Conservation (phyloP, 805 yeast species). For the Sugiyamaella floridensis region DNA sequence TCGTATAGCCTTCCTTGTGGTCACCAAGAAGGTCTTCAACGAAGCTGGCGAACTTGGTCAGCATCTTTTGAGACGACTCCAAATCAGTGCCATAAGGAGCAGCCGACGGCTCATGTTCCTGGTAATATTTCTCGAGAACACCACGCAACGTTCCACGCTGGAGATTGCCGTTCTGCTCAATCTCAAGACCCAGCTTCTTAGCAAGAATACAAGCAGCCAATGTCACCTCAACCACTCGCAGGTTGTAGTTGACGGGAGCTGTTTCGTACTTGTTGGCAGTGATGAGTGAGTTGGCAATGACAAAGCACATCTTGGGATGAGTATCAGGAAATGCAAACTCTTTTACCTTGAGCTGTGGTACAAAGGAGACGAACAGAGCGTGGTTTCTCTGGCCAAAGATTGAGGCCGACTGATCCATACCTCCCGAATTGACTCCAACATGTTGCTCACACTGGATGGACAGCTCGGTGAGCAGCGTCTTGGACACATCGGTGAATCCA, state of each 20-base stretch:
- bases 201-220: conserved; percentile 60
- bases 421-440: conserved; percentile 72
- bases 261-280: conserved; percentile 62
- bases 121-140: conserved; percentile 47
- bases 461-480: conserved; percentile 48
- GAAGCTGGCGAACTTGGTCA: conserved; percentile 37
- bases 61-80: conserved; percentile 36
- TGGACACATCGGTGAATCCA: conserved; percentile 39
- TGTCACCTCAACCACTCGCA: conserved; percentile 66
- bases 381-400: conserved; percentile 54
- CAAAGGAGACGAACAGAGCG: conserved; percentile 54
- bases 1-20: conserved; percentile 42
- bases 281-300: conserved; percentile 58
- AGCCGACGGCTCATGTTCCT: conserved; percentile 23
- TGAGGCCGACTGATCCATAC: conserved; percentile 72
- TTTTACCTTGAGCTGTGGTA: conserved; percentile 49
- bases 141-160: conserved; percentile 57
- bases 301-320: conserved; percentile 41
- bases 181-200: conserved; percentile 36
- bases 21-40: conserved; percentile 39
- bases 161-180: conserved; percentile 45
- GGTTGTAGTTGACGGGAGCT: conserved; percentile 61
- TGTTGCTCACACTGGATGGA: conserved; percentile 64
- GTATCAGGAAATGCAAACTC: conserved; percentile 48
- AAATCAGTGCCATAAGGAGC: conserved; percentile 38